Percentiles rank a stretch among this genome's conserved stretches.
phyloP scores from a whole-genome alignment of 768 basidiomycete species.

The Aureoboletus auriporus region DNA sequence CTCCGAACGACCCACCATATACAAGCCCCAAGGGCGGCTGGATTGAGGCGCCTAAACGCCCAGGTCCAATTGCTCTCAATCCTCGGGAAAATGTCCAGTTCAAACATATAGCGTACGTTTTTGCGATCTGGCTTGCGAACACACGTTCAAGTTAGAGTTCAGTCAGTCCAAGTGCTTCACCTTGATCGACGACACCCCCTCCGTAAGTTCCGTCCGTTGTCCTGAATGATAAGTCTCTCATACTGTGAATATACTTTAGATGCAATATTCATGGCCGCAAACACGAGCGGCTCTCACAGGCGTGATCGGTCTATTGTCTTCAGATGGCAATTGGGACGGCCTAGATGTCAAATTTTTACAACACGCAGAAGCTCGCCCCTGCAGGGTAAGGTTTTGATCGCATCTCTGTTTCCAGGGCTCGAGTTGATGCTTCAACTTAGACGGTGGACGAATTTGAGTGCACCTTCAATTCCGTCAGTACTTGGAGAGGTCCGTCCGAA shows the following conservation, averaged over 20 bases:
- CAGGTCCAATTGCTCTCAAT: conserved; percentile 5
- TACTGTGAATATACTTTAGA: conserved; percentile 4
- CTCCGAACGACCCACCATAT: conserved; percentile 10
- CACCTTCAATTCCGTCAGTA: conserved; percentile 16
- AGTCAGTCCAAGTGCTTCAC: conserved; percentile 20
- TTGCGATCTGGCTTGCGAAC: not conserved
- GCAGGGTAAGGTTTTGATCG: conserved; percentile 5
- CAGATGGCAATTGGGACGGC: conserved; percentile 14
- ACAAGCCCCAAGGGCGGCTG: conserved; percentile 7
- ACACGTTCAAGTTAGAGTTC: not conserved
- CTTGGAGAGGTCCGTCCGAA: conserved; percentile 15
- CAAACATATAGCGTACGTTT: conserved; percentile 15
- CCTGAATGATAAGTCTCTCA: not conserved
- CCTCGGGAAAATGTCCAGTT: conserved; percentile 15
- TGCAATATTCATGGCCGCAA: conserved; percentile 20
- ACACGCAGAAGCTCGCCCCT: not conserved
- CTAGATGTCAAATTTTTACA: conserved; percentile 18
- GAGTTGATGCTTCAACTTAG: conserved; percentile 1
- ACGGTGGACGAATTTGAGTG: conserved; percentile 14
- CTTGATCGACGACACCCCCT: conserved; percentile 20
- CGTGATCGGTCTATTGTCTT: conserved; percentile 8
- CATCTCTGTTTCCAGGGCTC: not conserved
- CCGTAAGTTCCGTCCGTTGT: conserved; percentile 7
- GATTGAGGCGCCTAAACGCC: conserved; percentile 10
- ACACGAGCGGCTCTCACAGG: conserved; percentile 17